Evolutionary conservation across 768 basidiomycete species (phyloP).

Genomic region (Hygrophoropsis aurantiaca): DNA sequence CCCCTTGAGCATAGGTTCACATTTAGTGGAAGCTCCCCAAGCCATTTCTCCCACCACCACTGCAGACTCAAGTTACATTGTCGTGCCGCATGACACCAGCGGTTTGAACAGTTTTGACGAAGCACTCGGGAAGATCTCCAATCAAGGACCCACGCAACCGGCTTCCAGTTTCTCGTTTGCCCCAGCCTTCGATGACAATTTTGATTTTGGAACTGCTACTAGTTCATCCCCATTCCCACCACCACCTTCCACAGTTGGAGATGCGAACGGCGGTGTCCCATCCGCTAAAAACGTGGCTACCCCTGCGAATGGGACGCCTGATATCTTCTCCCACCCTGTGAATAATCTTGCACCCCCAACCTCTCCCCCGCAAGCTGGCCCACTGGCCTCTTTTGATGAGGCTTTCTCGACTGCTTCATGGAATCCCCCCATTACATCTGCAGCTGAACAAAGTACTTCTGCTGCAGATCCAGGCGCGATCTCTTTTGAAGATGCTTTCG

Average conservation of each 20-base stretch:
- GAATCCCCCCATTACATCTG: slow-evolving; percentile 8
- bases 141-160: slow-evolving; percentile 32
- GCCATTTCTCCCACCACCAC: neutral
- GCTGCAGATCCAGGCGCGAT: slow-evolving; percentile 17
- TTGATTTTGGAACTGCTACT: slow-evolving; percentile 55
- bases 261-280: slow-evolving; percentile 24
- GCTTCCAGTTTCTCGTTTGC: slow-evolving; percentile 59
- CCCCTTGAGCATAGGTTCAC: slow-evolving; percentile 14
- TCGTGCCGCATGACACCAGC: slow-evolving; percentile 9
- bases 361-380: slow-evolving; percentile 14
- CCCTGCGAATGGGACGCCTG: slow-evolving; percentile 9
- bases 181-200: slow-evolving; percentile 61
- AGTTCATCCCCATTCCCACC: slow-evolving; percentile 31
- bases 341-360: slow-evolving; percentile 9
- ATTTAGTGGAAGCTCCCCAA: slow-evolving; percentile 13
- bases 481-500: slow-evolving; percentile 60
- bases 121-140: slow-evolving; percentile 58
- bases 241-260: slow-evolving; percentile 17
- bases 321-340: slow-evolving; percentile 12
- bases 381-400: slow-evolving; percentile 45
- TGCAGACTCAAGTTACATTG: slow-evolving; percentile 15
- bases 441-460: slow-evolving; percentile 13
- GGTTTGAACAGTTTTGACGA: slow-evolving; percentile 71
- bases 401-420: slow-evolving; percentile 37
- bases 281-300: slow-evolving; percentile 5